A percentile compares a stretch with the other conserved stretches of the same genome.
Conservation (phyloP, 768 basidiomycete species). For the Pleurotus pulmonarius region DNA sequence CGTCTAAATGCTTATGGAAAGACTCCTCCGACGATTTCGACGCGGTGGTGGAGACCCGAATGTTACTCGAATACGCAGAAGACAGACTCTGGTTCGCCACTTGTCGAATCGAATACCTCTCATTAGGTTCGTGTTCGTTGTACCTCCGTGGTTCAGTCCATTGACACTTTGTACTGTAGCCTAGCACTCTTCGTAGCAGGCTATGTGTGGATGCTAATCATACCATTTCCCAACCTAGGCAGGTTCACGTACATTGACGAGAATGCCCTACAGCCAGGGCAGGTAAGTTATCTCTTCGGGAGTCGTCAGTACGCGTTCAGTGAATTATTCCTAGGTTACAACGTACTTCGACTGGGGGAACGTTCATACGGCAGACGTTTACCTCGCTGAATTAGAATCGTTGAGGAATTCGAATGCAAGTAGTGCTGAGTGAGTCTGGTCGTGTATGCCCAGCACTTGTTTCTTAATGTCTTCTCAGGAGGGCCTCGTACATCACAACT, state of each 20-base stretch:
- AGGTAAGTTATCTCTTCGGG: conserved; percentile 43
- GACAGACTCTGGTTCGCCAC: conserved; percentile 29
- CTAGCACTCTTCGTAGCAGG: conserved; percentile 57
- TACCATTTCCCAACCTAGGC: conserved; percentile 66
- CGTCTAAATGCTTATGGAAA: conserved; percentile 1
- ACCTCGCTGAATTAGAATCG: conserved; percentile 65
- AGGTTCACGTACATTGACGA: conserved; percentile 85
- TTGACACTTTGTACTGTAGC: conserved; percentile 32
- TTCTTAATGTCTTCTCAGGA: conserved; percentile 37
- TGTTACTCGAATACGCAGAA: conserved; percentile 41
- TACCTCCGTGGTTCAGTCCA: background rate
- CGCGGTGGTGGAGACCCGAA: conserved; percentile 21
- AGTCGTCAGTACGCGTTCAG: background rate
- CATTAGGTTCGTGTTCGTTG: conserved; percentile 29
- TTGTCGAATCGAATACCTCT: conserved; percentile 30
- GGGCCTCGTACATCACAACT: conserved; percentile 53
- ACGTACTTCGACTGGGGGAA: conserved; percentile 92
- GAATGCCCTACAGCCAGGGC: conserved; percentile 91
- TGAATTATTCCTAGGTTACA: conserved; percentile 56
- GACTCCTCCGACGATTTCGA: background rate
- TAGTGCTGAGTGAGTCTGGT: conserved; percentile 60
- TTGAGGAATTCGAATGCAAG: conserved; percentile 62
- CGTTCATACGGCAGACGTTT: conserved; percentile 82
- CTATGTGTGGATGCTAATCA: conserved; percentile 77
- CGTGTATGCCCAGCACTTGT: background rate